Evolutionary conservation across 2,329 filamentous ascomycete species (phyloP).

Genomic region (Fusarium musae): DNA sequence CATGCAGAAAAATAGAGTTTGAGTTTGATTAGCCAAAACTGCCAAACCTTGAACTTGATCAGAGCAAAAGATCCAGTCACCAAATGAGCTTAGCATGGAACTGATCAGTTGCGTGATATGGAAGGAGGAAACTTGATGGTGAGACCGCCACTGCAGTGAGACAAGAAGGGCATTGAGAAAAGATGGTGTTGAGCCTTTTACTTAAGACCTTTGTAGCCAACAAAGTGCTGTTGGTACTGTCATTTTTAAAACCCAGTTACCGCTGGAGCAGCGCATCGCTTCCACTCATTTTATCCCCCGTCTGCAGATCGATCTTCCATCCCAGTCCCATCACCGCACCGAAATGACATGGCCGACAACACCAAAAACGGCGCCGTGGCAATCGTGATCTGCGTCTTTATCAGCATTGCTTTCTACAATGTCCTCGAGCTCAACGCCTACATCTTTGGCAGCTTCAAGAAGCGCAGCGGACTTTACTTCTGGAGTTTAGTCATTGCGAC

Average conservation of each 20-base stretch:
- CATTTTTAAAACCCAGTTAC: rapidly evolving
- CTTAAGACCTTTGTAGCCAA: not conserved
- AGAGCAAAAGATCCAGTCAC: not conserved
- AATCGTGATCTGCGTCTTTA: constrained; percentile 37
- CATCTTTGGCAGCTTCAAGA: constrained; percentile 49
- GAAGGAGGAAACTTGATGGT: not conserved
- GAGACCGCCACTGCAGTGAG: not conserved
- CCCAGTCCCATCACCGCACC: not conserved
- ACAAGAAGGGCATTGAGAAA: not conserved
- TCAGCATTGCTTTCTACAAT: constrained; percentile 47
- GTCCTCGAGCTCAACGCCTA: constrained; percentile 49
- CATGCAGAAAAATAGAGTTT: not conserved
- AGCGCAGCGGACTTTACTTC: constrained; percentile 50
- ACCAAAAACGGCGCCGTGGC: constrained; percentile 31
- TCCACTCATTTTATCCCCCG: not conserved
- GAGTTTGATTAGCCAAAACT: constrained; percentile 3
- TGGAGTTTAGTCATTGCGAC: constrained; percentile 51
- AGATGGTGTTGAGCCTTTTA: not conserved
- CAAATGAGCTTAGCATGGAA: not conserved
- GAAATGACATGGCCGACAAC: constrained; percentile 14
- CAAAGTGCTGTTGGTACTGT: not conserved
- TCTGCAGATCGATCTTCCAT: not conserved
- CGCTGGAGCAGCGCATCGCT: not conserved
- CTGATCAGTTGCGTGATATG: not conserved
- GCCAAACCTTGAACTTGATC: not conserved